Percentiles rank a stretch among this genome's conserved stretches.
These are phyloP conservation scores for Ilex asprella DNA, from an alignment of 257 asterid species.

Conservation along the genomic window DNA sequence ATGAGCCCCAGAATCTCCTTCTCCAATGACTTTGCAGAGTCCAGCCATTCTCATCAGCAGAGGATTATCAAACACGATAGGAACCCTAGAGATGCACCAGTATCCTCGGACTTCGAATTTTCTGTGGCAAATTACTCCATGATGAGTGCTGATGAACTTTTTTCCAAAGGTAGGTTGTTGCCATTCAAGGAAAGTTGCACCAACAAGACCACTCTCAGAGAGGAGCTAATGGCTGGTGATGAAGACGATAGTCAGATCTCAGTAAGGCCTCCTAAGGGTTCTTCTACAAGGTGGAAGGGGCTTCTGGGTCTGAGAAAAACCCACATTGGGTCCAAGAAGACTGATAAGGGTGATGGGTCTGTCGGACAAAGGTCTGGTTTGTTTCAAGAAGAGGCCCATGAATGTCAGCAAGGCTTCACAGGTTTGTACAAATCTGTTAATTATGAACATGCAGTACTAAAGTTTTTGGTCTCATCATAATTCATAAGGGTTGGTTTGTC, in stretches of 20 bases:
- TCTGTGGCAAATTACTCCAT: constrained; percentile 41
- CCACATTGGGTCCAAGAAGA: constrained; percentile 65
- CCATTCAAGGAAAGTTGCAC: constrained; percentile 39
- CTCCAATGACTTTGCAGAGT: constrained; percentile 74
- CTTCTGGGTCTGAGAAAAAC: constrained; percentile 63
- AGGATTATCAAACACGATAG: constrained; percentile 20
- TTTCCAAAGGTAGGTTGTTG: constrained; percentile 62
- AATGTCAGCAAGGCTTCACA: constrained; percentile 34
- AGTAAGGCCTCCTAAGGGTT: constrained; percentile 58
- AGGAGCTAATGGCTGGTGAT: constrained; percentile 48
- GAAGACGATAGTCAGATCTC: constrained; percentile 21
- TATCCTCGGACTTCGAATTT: constrained; percentile 72
- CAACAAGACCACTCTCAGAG: constrained; percentile 52
- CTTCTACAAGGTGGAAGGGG: constrained; percentile 70
- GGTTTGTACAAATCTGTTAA: constrained; percentile 14
- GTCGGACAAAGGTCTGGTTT: constrained; percentile 16
- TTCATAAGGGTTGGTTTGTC: neutral
- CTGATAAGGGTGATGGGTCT: constrained; percentile 32
- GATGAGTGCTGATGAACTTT: constrained; percentile 73
- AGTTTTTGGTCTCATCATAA: constrained; percentile 12
- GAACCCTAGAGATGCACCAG: constrained; percentile 70
- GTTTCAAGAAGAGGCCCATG: constrained; percentile 20
- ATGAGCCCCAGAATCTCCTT: neutral
- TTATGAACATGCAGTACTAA: neutral
- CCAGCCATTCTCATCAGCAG: constrained; percentile 23